Conservation (phyloP, 169 alveolate genomes). For the Cryptosporidium muris region DNA sequence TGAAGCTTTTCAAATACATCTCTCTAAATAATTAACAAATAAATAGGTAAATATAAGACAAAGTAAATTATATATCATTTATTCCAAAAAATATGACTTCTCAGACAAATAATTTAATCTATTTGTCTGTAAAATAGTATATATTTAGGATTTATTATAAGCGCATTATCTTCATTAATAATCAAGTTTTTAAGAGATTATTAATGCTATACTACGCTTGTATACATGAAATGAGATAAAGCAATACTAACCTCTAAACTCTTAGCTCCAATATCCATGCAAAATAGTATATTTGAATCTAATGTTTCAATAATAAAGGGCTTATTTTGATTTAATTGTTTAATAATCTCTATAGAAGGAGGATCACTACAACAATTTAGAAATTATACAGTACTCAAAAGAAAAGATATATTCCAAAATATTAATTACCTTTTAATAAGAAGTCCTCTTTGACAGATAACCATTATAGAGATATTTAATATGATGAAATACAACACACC, state of each 20-base stretch:
- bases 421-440: constrained; percentile 33
- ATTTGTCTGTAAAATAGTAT: no score
- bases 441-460: constrained; percentile 46
- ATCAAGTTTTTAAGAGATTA: no score
- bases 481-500: no score
- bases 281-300: constrained; percentile 13
- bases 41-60: not conserved
- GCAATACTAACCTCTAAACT: constrained; percentile 45
- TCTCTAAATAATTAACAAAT: constrained; percentile 5
- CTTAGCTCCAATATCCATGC: constrained; percentile 27
- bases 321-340: constrained; percentile 22
- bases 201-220: no score
- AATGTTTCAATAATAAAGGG: constrained; percentile 37
- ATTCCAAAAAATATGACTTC: no score
- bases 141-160: no score
- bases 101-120: no score
- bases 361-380: constrained; percentile 24
- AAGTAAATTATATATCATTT: no score
- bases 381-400: not conserved
- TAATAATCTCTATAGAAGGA: constrained; percentile 39
- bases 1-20: constrained; percentile 40
- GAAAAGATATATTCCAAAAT: not conserved
- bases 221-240: not conserved
- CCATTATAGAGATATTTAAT: constrained; percentile 15
- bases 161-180: no score